Evolutionary conservation across 495 filamentous ascomycete genomes (phyloP), one percentile per base, ranked within the genome.

Genomic region (Chaetomium tenue): DNA sequence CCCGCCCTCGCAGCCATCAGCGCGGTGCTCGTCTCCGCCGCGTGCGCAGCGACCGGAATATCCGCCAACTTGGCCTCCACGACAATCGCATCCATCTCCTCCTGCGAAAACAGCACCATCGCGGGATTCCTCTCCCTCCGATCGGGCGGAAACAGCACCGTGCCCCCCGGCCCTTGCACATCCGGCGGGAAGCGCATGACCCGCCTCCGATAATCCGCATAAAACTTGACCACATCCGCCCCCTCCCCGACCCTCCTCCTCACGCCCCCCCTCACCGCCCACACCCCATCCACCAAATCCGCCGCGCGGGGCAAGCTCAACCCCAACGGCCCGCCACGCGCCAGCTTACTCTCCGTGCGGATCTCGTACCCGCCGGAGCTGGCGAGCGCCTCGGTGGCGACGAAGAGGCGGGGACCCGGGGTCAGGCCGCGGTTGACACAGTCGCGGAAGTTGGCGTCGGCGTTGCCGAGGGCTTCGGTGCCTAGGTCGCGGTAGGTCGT

Each of bases 401-500:
- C 81, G 64, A 81, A 82, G 37, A 85, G 68, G 25, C 82, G 79
- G 0, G 82, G 82, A 0, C 82, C 82, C 2, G 81, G 79, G 2
- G 75, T 78, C 23, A 85, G 65, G 33, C 80, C 81, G 46, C 82
- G 78, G 66, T 82, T 82, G 67, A 85, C 75, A 37, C 70, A 81
- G 58, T 79, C 75, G 13, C 77, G 70, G 15, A 81, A 67, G 62
- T 71, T 72, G 33, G 75, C 75, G 64, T 86, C 82, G 23, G 77
- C 76, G 42, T 74, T 73, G 20, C 71, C 70, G 4, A 84, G 70
- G 0, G 76, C 75, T 68, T 84, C 83, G 22, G 78, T 81, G 13
- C 82, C 83, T 0, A 86, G 76, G 64, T 84, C 82, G 25, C 82
- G 78, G 70, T 83, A 84, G 9, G 83, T 84, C 3, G 81, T 84